A percentile compares a stretch with the other conserved stretches of the same genome.
phyloP scores from a whole-genome alignment of 2,329 filamentous ascomycete genomes.

The Parascedosporium putredinis region DNA sequence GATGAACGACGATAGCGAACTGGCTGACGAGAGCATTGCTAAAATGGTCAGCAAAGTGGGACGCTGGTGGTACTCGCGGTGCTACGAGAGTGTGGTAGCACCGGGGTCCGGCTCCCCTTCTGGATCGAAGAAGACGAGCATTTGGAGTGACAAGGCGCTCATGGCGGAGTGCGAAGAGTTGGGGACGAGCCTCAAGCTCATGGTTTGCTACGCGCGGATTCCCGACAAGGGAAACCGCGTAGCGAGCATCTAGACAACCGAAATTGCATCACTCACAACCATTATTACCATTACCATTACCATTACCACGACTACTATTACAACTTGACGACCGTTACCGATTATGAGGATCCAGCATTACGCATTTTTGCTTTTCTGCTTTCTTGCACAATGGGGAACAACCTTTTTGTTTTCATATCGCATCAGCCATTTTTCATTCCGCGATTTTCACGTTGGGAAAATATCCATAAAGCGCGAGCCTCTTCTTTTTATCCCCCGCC shows the following conservation, averaged over 20 bases:
- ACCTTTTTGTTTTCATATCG: not conserved
- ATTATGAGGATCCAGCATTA: not conserved
- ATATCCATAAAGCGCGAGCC: not conserved
- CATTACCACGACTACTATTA: no score
- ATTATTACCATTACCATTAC: no score
- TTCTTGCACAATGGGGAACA: no score
- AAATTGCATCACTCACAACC: no score
- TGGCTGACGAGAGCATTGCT: conserved; percentile 75
- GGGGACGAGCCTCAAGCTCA: conserved; percentile 77
- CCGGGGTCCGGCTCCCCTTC: conserved; percentile 28
- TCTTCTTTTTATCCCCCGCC: no score
- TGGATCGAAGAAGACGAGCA: conserved; percentile 31
- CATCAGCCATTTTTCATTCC: not conserved
- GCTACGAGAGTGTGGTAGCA: conserved; percentile 68
- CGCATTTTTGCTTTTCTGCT: not conserved
- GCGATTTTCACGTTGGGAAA: no score
- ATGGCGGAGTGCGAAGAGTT: conserved; percentile 78
- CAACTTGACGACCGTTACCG: no score
- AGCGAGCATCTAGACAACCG: conserved; percentile 10
- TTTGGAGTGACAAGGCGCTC: conserved; percentile 69
- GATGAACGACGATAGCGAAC: conserved; percentile 58
- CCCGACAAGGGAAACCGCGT: conserved; percentile 33
- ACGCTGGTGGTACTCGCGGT: conserved; percentile 91
- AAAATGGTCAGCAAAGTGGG: conserved; percentile 88
- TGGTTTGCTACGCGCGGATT: conserved; percentile 85